Conservation (phyloP, 257 asterid genomes). For the Gentiana straminea region DNA sequence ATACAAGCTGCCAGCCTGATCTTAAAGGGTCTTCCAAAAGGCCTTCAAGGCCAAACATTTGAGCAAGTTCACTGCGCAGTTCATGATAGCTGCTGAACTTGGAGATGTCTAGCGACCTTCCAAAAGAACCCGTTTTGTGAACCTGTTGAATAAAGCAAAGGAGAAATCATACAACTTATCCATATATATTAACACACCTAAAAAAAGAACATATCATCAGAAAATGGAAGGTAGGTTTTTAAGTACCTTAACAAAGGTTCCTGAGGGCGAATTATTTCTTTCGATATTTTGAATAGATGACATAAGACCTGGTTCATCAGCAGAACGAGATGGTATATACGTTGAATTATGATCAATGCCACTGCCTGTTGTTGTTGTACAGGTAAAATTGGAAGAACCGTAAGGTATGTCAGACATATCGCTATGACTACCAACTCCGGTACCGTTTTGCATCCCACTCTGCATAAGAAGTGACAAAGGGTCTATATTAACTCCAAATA, state of each 20-base stretch:
- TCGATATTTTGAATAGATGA: slow-evolving; percentile 31
- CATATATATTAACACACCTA: neutral
- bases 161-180: neutral
- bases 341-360: slow-evolving; percentile 31
- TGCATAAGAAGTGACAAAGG: slow-evolving; percentile 45
- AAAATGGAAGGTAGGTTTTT: neutral
- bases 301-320: slow-evolving; percentile 39
- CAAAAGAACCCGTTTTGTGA: slow-evolving; percentile 58
- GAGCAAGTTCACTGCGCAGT: slow-evolving; percentile 66
- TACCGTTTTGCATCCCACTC: slow-evolving; percentile 35
- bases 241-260: slow-evolving; percentile 61
- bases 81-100: slow-evolving; percentile 75
- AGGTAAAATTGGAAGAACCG: slow-evolving; percentile 44
- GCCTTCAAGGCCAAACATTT: slow-evolving; percentile 78
- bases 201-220: neutral
- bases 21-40: slow-evolving; percentile 74
- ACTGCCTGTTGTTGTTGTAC: slow-evolving; percentile 32
- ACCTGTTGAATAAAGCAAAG: slow-evolving; percentile 28
- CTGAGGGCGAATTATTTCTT: slow-evolving; percentile 30
- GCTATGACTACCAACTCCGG: slow-evolving; percentile 39
- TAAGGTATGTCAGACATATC: slow-evolving; percentile 29
- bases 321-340: slow-evolving; percentile 30
- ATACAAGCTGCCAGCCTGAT: slow-evolving; percentile 99
- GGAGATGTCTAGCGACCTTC: slow-evolving; percentile 65
- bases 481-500: slow-evolving; percentile 45